Evolutionary conservation across 805 yeast genomes (phyloP), one percentile per base, ranked within the genome.

Genomic region (Saturnispora sanitii): DNA sequence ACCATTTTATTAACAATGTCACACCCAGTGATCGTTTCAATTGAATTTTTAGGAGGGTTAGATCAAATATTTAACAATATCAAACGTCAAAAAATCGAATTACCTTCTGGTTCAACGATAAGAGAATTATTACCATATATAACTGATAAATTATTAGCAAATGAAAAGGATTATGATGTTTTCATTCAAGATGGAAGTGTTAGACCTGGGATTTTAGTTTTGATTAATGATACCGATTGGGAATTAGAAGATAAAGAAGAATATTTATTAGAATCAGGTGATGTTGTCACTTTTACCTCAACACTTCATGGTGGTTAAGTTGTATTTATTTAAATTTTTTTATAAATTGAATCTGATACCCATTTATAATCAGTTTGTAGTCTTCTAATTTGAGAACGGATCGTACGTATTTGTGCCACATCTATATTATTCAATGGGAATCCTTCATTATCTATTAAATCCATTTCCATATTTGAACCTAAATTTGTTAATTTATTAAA

Each of bases 211-310:
- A 85, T 90, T 35, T 65, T 90, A 45, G 95, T 92, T 8, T 68
- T 90, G 42, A 82, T 90, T 46, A 90, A 90, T 55, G 97, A 90
- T 56, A 78, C 94, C 0, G 98, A 90, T 62, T 90, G 97, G 97
- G 98, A 90, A 54, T 62, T 90, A 12, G 94, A 87, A 57, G 97
- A 86, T 9, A 87, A 80, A 59, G 87, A 84, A 51, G 81, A 75
- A 8, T 87, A 87, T 53, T 75, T 68, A n/a, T 58, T 92, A 13
- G 82, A 84, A 58, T 62, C 71, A 36, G 79, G 82, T 11, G 98
- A 90, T 58, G 68, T 75, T 18, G 71, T 90, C 30, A 77, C 94
- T 3, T 90, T 90, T 54, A 90, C 96, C 2, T 82, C 94, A 32
- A 92, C 98, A 3, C 65, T 90, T 45, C 98, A 90, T 52, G 98